A percentile compares a stretch with the other conserved stretches of the same genome.
phyloP scores from a whole-genome alignment of 106 monocot species.

The Platanthera zijinensis region DNA sequence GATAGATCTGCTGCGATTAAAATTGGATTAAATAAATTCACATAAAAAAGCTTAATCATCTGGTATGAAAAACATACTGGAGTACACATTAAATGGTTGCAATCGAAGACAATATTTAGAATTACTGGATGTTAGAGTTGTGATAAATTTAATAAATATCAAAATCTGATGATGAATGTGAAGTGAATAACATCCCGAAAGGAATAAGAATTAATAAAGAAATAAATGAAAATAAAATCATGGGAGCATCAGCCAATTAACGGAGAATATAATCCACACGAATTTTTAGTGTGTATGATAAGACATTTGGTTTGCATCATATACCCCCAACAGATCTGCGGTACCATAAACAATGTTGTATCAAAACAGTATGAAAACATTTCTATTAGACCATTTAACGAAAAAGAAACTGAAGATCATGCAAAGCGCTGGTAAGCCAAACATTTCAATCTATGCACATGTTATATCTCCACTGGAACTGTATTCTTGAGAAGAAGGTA shows the following conservation, averaged over 20 bases:
- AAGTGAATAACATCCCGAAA: no score
- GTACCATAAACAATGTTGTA: background rate
- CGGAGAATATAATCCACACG: background rate
- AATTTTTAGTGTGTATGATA: background rate
- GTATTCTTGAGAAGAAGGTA: slow-evolving; percentile 1
- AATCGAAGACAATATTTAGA: no score
- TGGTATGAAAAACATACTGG: no score
- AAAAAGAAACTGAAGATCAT: background rate
- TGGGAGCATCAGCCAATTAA: slow-evolving; percentile 2
- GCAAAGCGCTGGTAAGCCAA: slow-evolving; percentile 26
- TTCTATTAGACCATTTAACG: slow-evolving; percentile 22
- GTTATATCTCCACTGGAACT: slow-evolving; percentile 15
- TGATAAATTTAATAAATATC: no score
- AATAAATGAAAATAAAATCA: no score
- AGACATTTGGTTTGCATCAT: slow-evolving; percentile 1
- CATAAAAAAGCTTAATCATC: no score
- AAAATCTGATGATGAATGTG: no score
- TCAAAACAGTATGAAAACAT: background rate
- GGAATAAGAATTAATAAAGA: no score
- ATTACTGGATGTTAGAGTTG: no score
- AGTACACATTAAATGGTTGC: no score
- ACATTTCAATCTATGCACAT: slow-evolving; percentile 7
- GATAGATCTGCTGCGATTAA: no score
- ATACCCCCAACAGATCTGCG: background rate
- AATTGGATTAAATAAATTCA: no score